These are phyloP conservation scores for Pythium scleroteichum DNA, from an alignment of 352 stramenopile genomes.

Conservation along the genomic window DNA sequence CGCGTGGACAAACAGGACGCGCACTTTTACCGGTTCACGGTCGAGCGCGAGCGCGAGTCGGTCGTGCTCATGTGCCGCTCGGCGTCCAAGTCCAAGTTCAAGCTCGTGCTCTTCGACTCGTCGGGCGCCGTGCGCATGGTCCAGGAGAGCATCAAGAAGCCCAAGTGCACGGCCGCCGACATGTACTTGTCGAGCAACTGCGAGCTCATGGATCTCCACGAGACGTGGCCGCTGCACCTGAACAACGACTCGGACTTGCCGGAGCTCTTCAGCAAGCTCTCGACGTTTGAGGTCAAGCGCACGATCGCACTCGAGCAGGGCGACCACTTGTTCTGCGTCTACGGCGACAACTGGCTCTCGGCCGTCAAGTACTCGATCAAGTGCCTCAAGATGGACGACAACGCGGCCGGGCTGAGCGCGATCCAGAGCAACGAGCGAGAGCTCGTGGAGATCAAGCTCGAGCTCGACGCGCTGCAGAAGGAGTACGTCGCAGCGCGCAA, in stretches of 20 bases:
- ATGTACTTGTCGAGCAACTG: slow-evolving; percentile 86
- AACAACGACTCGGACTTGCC: slow-evolving; percentile 70
- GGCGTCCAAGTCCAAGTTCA: slow-evolving; percentile 86
- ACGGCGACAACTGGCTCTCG: slow-evolving; percentile 89
- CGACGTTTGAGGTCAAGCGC: slow-evolving; percentile 81
- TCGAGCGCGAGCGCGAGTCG: slow-evolving; percentile 71
- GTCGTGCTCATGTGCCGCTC: slow-evolving; percentile 85
- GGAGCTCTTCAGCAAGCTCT: slow-evolving; percentile 84
- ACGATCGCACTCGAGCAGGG: slow-evolving; percentile 78
- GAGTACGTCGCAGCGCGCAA: slow-evolving; percentile 81
- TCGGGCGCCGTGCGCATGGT: slow-evolving; percentile 81
- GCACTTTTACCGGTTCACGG: slow-evolving; percentile 82
- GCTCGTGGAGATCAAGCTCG: slow-evolving; percentile 74
- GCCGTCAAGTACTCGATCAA: slow-evolving; percentile 89
- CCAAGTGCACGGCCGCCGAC: slow-evolving; percentile 81
- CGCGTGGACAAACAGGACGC: slow-evolving; percentile 89
- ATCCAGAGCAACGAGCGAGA: slow-evolving; percentile 80
- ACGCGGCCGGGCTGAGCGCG: slow-evolving; percentile 44
- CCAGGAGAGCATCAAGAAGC: slow-evolving; percentile 79
- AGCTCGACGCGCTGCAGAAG: slow-evolving; percentile 75
- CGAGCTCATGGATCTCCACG: slow-evolving; percentile 87
- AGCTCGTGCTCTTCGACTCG: slow-evolving; percentile 84
- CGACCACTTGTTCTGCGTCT: slow-evolving; percentile 85
- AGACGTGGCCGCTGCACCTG: slow-evolving; percentile 69
- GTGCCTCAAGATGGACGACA: slow-evolving; percentile 74